Evolutionary conservation across 208 protist species (phyloP), one percentile per base, ranked within the genome.

Genomic region (Herpetomonas tarakana): DNA sequence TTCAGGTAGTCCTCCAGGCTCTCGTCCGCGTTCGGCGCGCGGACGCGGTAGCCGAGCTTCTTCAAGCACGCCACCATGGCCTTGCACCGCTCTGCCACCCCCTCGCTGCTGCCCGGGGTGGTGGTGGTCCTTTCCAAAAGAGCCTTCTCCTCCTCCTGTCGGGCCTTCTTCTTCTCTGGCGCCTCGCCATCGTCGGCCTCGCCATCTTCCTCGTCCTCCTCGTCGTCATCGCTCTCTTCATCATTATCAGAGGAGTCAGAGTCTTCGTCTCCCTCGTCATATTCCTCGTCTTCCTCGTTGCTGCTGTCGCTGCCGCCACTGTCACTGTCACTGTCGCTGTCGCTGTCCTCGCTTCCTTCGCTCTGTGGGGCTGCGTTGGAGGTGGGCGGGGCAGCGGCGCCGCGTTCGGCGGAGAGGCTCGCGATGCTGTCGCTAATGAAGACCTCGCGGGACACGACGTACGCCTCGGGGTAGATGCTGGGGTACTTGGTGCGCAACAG

Each of bases 41-140:
- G 74, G 19, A 82, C 63, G 30, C 76, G 81, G 63, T 90, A 85
- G 55, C 64, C 51, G 11, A 92, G 68, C 58, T 84, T 88, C 14
- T 72, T 72, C 52, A 92, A 74, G 62, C 78, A 91, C 22, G 74
- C 70, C 26, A 61, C 68, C 88, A 95, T 95, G 22, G 60, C 84
- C 39, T 76, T 80, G 67, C 80, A 88, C 22, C 83, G 84, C 60
- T 78, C 61, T n/a, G 54, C 74, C 14, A 80, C 27, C 14, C 19
- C 27, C 52, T 29, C 24, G 18, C 22, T 46, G 26, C 12, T 50
- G 52, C 52, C 31, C 25, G 2, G 27, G 45, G 24, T 21, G 27
- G 28, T 53, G 22, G n/a, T 39, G 47, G n/a, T 65, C 59, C 14
- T 12, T 0, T 21, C 30, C 35, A 16, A 58, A 54, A 6, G 14